Base-by-base conservation (phyloP, 345 rosid genomes). In the Hibiscus trionum region DNA sequence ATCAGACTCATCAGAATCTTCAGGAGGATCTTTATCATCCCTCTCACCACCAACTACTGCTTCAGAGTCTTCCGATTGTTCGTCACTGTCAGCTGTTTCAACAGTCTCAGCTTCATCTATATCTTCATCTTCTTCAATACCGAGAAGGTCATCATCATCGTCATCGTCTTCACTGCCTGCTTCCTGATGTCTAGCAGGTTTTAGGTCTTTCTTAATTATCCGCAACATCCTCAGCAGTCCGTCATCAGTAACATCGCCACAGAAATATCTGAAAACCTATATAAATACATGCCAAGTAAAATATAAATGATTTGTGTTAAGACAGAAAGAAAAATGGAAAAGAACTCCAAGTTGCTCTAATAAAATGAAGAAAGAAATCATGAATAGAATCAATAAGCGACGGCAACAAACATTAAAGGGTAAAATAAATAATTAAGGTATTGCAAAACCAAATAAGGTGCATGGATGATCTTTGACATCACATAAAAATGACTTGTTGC, bases 191-290 rank as follows among this genome's bases (percentile, higher is more conserved):
- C 99, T 87, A 75, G 90, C 84, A 11, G 99, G 97, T 81, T 89
- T 92, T 76, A 96, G 76, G 76, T 90, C 98, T 81, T 85, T 95
- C 85, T 89, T 92, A 73, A 95, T 85, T 76, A 95, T 87, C 47
- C 90, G 89, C 76, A 95, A 75, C 98, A 95, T 93, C 69, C 86
- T 89, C 72, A 87, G 81, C 72, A 95, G 80, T 65, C 93, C 96
- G 59, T 88, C 91, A n/a, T 74, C 86, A 46, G 94, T 90, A 66
- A 90, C 87, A 64, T 95, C 88, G 44, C 77, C 72, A 78, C 94
- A 88, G 81, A 95, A 92, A 82, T 79, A 75, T 80, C 85, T 95
- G 81, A 95, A 95, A 80, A 93, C 96, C 98, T 95, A 80, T n/a
- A 72, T 73, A 69, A 33, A 53, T 31, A 52, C n/a, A 33, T 53